Evolutionary conservation across 305 asterid genomes (phyloP).

Genomic region (Fraxinus platypoda): DNA sequence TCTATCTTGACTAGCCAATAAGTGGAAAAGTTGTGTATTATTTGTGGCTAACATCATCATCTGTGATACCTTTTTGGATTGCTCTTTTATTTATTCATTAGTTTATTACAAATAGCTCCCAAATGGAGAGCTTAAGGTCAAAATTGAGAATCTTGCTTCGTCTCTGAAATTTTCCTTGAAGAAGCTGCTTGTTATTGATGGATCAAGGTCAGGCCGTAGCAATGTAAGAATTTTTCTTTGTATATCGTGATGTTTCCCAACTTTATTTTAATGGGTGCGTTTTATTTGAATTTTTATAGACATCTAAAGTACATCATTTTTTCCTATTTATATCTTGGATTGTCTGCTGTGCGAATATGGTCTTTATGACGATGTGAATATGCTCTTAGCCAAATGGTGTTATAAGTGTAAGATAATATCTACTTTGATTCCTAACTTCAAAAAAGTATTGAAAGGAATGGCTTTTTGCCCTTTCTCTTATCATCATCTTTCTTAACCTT

Average conservation of each 20-base stretch:
- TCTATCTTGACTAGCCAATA: neutral
- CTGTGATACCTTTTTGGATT: neutral
- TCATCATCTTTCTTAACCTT: neutral
- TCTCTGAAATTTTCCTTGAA: constrained; percentile 35
- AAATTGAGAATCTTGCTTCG: constrained; percentile 86
- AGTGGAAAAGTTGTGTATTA: neutral
- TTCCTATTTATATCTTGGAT: too few species aligned
- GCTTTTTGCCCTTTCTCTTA: neutral
- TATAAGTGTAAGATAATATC: neutral
- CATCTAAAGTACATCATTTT: too few species aligned
- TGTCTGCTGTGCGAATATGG: too few species aligned
- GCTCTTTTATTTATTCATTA: neutral
- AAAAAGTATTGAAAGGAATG: neutral
- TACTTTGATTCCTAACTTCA: neutral
- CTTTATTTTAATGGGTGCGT: too few species aligned
- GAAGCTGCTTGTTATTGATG: too few species aligned
- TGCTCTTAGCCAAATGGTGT: neutral
- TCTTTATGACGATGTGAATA: constrained; percentile 8
- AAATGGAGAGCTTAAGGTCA: constrained; percentile 76
- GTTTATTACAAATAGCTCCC: constrained; percentile 62
- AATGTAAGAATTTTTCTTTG: too few species aligned
- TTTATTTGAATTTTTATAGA: too few species aligned
- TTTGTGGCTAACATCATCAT: neutral
- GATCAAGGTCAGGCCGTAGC: too few species aligned
- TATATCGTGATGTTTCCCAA: too few species aligned